These are phyloP conservation scores for Xylariaceae sp. DNA, from an alignment of 2,329 filamentous ascomycete species.

Conservation along the genomic window DNA sequence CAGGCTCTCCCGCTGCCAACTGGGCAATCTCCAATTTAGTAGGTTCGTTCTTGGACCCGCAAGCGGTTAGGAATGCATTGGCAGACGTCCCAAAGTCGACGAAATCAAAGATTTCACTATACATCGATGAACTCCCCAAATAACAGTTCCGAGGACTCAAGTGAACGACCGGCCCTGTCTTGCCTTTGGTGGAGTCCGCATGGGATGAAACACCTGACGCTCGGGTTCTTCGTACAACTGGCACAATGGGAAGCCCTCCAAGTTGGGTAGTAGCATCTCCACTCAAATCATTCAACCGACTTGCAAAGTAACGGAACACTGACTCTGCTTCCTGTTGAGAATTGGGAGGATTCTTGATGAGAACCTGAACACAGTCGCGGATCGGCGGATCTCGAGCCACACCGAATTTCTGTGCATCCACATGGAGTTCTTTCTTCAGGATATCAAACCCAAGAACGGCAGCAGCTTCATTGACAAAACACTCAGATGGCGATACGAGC, in stretches of 20 bases:
- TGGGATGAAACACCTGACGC: slow-evolving; percentile 18
- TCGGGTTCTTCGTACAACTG: slow-evolving; percentile 48
- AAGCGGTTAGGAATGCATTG: slow-evolving; percentile 83
- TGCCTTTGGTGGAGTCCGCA: slow-evolving; percentile 36
- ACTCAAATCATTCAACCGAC: slow-evolving; percentile 71
- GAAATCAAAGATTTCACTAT: slow-evolving; percentile 92
- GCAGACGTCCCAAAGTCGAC: slow-evolving; percentile 88
- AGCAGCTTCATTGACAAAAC: slow-evolving; percentile 78
- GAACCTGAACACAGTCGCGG: slow-evolving; percentile 67
- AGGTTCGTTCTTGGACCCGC: slow-evolving; percentile 88
- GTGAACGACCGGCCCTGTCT: slow-evolving; percentile 43
- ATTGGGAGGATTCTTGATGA: slow-evolving; percentile 70
- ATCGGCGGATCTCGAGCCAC: slow-evolving; percentile 81
- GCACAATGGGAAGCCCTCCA: slow-evolving; percentile 67
- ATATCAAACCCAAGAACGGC: slow-evolving; percentile 79
- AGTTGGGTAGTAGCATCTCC: slow-evolving; percentile 59
- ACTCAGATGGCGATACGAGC: slow-evolving; percentile 70
- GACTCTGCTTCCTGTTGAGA: slow-evolving; percentile 63
- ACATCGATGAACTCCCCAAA: slow-evolving; percentile 67
- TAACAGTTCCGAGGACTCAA: slow-evolving; percentile 75
- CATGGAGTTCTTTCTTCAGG: slow-evolving; percentile 70
- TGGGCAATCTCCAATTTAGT: slow-evolving; percentile 81
- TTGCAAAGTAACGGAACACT: slow-evolving; percentile 81
- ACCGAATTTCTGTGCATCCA: slow-evolving; percentile 79
- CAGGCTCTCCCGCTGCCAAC: slow-evolving; percentile 80